These are phyloP conservation scores for Olyra latifolia DNA, from an alignment of 176 grass and related monocot species.

Conservation along the genomic window DNA sequence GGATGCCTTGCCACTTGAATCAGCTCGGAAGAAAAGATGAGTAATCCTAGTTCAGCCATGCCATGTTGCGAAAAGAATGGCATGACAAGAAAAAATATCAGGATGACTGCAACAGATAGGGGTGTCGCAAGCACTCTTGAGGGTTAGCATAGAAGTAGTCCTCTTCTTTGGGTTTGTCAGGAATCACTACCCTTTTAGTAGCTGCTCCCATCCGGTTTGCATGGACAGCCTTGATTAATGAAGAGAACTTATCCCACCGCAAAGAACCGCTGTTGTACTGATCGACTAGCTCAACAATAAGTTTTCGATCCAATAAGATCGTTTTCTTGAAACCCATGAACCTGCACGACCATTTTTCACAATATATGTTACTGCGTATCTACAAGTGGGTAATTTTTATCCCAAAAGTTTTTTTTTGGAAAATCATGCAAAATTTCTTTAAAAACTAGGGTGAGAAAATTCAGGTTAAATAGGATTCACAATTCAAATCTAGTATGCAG, in stretches of 20 bases:
- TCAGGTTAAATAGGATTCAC: not conserved
- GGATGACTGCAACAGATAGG: conserved; percentile 24
- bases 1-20: not conserved
- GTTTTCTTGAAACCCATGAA: conserved; percentile 92
- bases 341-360: conserved; percentile 37
- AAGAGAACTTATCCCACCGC: conserved; percentile 78
- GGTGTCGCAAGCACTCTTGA: conserved; percentile 69
- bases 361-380: not conserved
- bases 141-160: conserved; percentile 95
- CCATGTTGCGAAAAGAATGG: conserved; percentile 2
- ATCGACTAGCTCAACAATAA: conserved; percentile 75
- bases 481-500: conserved; percentile 11
- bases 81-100: conserved; percentile 29
- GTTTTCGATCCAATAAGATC: conserved; percentile 66
- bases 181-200: conserved; percentile 50
- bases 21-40: not conserved
- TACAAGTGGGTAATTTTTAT: not conserved
- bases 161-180: conserved; percentile 92
- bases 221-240: conserved; percentile 63
- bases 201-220: conserved; percentile 66
- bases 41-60: conserved; percentile 3
- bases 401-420: too few species aligned
- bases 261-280: conserved; percentile 68
- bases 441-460: not conserved
- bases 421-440: not conserved